These are phyloP conservation scores for Aspergillus quadricinctus DNA, from an alignment of 2,329 filamentous ascomycete genomes.

Conservation along the genomic window DNA sequence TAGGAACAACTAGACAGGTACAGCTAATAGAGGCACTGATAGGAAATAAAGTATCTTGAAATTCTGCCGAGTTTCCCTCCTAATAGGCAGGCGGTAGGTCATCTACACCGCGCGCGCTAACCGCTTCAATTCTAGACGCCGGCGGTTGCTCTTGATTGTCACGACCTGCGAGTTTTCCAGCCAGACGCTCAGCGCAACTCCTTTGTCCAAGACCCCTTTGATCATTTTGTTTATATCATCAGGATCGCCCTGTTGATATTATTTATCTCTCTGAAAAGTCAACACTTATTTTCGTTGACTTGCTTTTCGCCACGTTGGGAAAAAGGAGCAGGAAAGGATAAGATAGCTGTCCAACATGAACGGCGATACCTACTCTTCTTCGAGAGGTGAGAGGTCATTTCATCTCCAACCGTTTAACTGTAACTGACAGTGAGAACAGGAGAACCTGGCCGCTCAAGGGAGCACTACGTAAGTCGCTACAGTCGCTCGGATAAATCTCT, in stretches of 20 bases:
- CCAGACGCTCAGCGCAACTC: slow-evolving; percentile 14
- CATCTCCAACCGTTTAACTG: neutral
- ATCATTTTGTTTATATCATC: neutral
- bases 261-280: neutral
- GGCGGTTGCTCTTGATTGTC: slow-evolving; percentile 15
- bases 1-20: neutral
- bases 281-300: neutral
- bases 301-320: slow-evolving; percentile 9
- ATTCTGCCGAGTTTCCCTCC: slow-evolving; percentile 19
- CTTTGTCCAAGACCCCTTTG: slow-evolving; percentile 2
- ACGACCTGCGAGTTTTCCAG: slow-evolving; percentile 31
- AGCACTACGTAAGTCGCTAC: slow-evolving; percentile 47
- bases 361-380: slow-evolving; percentile 70
- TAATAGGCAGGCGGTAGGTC: slow-evolving; percentile 22
- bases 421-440: slow-evolving; percentile 8
- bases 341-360: slow-evolving; percentile 59
- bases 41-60: neutral
- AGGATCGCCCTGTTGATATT: neutral
- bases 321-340: slow-evolving; percentile 13
- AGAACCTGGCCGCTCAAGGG: slow-evolving; percentile 52
- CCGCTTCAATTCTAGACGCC: slow-evolving; percentile 11
- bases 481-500: neutral
- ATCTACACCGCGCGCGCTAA: slow-evolving; percentile 19
- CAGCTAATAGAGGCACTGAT: slow-evolving; percentile 1
- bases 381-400: slow-evolving; percentile 58